phyloP scores from a whole-genome alignment of 2,329 filamentous ascomycete species.

The Botrytis hyacinthi region DNA sequence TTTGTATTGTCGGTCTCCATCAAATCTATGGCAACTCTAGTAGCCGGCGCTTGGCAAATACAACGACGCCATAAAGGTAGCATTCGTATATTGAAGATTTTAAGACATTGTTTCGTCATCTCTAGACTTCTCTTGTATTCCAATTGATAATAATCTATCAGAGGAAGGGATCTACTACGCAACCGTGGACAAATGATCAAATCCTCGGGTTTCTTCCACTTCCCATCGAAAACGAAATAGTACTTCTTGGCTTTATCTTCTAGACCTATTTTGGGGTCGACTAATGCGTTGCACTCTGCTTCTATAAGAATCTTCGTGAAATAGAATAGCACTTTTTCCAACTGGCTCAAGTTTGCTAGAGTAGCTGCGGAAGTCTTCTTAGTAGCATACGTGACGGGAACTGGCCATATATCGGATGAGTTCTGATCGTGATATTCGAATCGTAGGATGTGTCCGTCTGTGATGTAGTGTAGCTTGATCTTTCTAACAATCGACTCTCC shows the following conservation, averaged over 20 bases:
- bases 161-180: neutral
- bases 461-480: neutral
- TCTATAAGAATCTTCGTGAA: neutral
- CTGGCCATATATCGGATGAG: neutral
- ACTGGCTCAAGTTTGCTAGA: neutral
- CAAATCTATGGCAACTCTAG: neutral
- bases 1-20: neutral
- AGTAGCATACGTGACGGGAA: neutral
- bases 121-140: neutral
- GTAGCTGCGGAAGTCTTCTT: neutral
- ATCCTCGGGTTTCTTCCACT: constrained; percentile 3
- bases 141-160: neutral
- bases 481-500: neutral
- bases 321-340: neutral
- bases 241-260: too few species aligned
- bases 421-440: constrained; percentile 8
- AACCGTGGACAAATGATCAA: constrained; percentile 10
- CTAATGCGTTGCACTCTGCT: neutral
- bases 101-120: too few species aligned
- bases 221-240: neutral
- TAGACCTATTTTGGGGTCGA: neutral
- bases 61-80: neutral
- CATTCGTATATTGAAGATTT: neutral
- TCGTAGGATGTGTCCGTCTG: constrained; percentile 3
- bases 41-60: neutral